phyloP scores from a whole-genome alignment of 306 rosid genomes.

The Hippophae rhamnoides region DNA sequence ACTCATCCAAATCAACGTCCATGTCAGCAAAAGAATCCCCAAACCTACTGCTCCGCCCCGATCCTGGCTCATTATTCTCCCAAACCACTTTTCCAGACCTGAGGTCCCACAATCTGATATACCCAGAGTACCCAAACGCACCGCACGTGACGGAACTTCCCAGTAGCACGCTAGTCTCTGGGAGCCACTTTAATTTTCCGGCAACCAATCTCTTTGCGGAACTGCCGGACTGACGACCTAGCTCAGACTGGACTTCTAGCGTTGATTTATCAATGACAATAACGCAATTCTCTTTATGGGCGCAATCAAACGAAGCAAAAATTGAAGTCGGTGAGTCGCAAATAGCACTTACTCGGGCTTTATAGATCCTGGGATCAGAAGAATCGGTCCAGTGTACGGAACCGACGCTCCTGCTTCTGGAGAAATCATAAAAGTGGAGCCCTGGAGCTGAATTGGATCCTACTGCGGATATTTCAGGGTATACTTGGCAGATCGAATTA shows the following conservation, averaged over 20 bases:
- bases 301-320: conserved; percentile 60
- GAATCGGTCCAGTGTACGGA: conserved; percentile 68
- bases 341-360: conserved; percentile 65
- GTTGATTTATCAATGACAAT: conserved; percentile 58
- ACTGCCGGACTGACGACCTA: conserved; percentile 58
- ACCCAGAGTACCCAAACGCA: conserved; percentile 75
- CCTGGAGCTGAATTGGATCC: conserved; percentile 57
- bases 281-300: conserved; percentile 58
- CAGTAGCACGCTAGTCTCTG: conserved; percentile 39
- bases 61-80: conserved; percentile 82
- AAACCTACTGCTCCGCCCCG: conserved; percentile 68
- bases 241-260: conserved; percentile 38
- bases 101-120: conserved; percentile 68
- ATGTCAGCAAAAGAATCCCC: conserved; percentile 72
- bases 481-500: conserved; percentile 54
- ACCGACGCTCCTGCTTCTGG: conserved; percentile 50
- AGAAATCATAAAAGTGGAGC: conserved; percentile 71
- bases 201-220: conserved; percentile 58
- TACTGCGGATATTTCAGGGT: conserved; percentile 63
- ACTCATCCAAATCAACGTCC: conserved; percentile 51
- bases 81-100: conserved; percentile 61
- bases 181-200: conserved; percentile 55
- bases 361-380: conserved; percentile 65
- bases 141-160: conserved; percentile 50
- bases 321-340: conserved; percentile 36